Conservation (phyloP, 306 rosid species). For the Styphnolobium japonicum region DNA sequence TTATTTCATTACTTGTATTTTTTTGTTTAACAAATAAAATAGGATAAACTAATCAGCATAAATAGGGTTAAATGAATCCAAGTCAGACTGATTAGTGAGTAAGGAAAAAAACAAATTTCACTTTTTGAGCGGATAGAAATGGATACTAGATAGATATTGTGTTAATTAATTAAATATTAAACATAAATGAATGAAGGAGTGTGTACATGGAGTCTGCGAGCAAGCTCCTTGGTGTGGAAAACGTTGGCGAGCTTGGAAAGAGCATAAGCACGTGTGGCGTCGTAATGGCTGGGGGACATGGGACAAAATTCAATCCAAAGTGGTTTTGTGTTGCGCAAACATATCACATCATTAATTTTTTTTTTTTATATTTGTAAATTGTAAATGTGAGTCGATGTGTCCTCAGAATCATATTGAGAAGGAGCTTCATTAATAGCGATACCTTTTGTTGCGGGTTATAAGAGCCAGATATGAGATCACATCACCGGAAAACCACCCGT, state of each 20-base stretch:
- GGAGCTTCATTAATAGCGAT: no score
- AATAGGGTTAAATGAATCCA: conserved; percentile 18
- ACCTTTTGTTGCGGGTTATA: conserved; percentile 57
- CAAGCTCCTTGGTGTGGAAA: conserved; percentile 80
- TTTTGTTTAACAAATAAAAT: background rate
- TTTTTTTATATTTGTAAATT: background rate
- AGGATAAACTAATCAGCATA: background rate
- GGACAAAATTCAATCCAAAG: conserved; percentile 22
- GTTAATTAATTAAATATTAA: background rate
- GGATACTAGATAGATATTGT: background rate
- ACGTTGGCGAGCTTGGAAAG: conserved; percentile 96
- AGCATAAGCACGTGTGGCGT: conserved; percentile 98
- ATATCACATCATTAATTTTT: conserved; percentile 10
- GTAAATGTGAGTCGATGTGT: no score
- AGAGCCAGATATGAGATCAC: conserved; percentile 53
- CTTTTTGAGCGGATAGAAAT: conserved; percentile 15
- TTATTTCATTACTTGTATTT: background rate
- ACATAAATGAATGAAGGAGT: background rate
- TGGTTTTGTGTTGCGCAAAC: conserved; percentile 14
- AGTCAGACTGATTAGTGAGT: background rate
- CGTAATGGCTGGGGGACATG: conserved; percentile 56
- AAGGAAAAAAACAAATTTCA: conserved; percentile 38
- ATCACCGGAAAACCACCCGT: conserved; percentile 84
- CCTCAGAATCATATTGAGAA: no score
- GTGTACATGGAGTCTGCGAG: conserved; percentile 65